Evolutionary conservation across 306 rosid species (phyloP), one percentile per base, ranked within the genome.

Genomic region (Prunus padus): DNA sequence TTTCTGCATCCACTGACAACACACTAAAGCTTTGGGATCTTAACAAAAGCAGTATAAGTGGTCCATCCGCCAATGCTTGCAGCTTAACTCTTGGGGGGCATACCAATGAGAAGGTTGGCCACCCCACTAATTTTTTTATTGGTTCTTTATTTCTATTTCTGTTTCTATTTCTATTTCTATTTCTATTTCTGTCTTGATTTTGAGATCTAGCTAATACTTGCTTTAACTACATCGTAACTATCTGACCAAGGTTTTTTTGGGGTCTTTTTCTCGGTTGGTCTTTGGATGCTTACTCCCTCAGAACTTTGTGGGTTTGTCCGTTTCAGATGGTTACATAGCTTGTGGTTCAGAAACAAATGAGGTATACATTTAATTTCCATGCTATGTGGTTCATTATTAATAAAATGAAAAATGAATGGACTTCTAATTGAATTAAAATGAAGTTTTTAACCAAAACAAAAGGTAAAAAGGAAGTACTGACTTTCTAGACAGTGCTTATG

Each of bases 271-370:
- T 42, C 56, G 67, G 73, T 73, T 22, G 51, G 79, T 80, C 86
- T 65, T 77, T 73, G 81, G 16, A 23, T 77, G 77, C 77, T 77
- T 72, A 56, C 81, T 77, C 76, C 73, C 71, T 75, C 97, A 96
- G 99, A 96, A 96, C 79, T 96, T 96, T 75, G 98, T 96, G 61
- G 99, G 99, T 69, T 80, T 96, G 47, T 88, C 99, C 0, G 87
- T 89, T 77, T 82, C 88, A 66, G 89, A 96, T 74, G 97, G 96
- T 78, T 96, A 96, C 76, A 89, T 96, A 61, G 87, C 97, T 11
- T 96, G 99, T 61, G 99, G 99, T 80, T 95, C 99, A 75, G 99
- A 95, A 89, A 87, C 97, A 69, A 95, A 95, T 69, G 97, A 95
- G 96, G 98, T 95, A 90, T 25, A 33, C 20, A 22, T 15, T 55